Percentiles rank a stretch among this genome's conserved stretches.
Evolutionary conservation across 208 protist species (phyloP).

Genomic region (Zelonia costaricensis): DNA sequence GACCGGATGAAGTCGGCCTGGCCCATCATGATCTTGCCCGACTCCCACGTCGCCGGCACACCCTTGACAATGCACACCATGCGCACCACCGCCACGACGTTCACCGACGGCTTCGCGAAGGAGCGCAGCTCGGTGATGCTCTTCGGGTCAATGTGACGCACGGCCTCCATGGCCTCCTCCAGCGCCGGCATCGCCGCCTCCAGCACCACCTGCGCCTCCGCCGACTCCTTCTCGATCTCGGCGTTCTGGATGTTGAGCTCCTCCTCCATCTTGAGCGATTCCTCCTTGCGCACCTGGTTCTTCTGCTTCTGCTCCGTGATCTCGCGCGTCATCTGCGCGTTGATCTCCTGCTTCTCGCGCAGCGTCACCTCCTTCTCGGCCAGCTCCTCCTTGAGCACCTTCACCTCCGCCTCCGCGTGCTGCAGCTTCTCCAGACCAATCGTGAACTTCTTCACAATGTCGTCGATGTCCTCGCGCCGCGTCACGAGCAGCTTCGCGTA

Average conservation of each 20-base stretch:
- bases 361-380: slow-evolving; percentile 94
- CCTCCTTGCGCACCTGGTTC: slow-evolving; percentile 88
- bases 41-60: slow-evolving; percentile 87
- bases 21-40: slow-evolving; percentile 93
- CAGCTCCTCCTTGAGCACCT: slow-evolving; percentile 94
- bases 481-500: slow-evolving; percentile 94
- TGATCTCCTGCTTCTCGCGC: slow-evolving; percentile 94
- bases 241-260: slow-evolving; percentile 90
- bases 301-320: slow-evolving; percentile 91
- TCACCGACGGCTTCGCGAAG: slow-evolving; percentile 95
- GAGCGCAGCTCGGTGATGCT: slow-evolving; percentile 97
- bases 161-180: slow-evolving; percentile 95
- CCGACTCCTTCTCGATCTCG: slow-evolving; percentile 92
- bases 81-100: slow-evolving; percentile 95
- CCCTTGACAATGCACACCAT: slow-evolving; percentile 95
- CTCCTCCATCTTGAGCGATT: slow-evolving; percentile 91
- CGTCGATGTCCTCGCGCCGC: slow-evolving; percentile 93
- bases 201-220: slow-evolving; percentile 94
- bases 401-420: slow-evolving; percentile 95
- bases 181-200: slow-evolving; percentile 97
- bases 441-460: slow-evolving; percentile 95
- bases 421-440: slow-evolving; percentile 97
- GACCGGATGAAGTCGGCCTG: slow-evolving; percentile 91
- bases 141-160: slow-evolving; percentile 94
- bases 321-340: slow-evolving; percentile 92